Evolutionary conservation across 495 filamentous ascomycete species (phyloP).

Genomic region (Letharia lupina): DNA sequence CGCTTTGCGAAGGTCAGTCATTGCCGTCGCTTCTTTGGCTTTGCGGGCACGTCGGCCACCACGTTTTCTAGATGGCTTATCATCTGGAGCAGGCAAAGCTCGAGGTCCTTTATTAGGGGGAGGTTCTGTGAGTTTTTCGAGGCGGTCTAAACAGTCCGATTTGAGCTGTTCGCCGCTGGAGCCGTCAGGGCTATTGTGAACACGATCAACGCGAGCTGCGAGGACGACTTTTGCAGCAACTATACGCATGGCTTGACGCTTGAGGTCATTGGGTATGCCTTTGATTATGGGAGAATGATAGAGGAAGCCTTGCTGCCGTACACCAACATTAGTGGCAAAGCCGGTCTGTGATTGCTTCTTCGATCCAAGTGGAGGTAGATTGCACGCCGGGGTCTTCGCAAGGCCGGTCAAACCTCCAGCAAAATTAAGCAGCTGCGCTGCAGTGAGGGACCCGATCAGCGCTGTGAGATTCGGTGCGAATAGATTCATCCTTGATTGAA

Average conservation of each 20-base stretch:
- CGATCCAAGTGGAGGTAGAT: slow-evolving; percentile 79
- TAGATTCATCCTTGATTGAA: slow-evolving; percentile 93
- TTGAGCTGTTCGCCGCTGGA: slow-evolving; percentile 77
- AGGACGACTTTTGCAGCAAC: slow-evolving; percentile 89
- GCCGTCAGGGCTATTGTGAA: slow-evolving; percentile 76
- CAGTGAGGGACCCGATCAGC: slow-evolving; percentile 87
- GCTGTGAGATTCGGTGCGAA: slow-evolving; percentile 94
- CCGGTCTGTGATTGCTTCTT: slow-evolving; percentile 76
- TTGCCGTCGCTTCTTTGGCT: slow-evolving; percentile 92
- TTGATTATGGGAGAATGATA: slow-evolving; percentile 85
- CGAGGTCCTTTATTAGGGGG: slow-evolving; percentile 81
- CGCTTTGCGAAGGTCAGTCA: slow-evolving; percentile 94
- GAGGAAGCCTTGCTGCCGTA: slow-evolving; percentile 87
- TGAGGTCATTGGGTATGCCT: slow-evolving; percentile 73
- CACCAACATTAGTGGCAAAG: slow-evolving; percentile 87
- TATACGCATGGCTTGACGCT: slow-evolving; percentile 91
- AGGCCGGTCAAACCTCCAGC: slow-evolving; percentile 81
- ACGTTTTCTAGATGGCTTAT: slow-evolving; percentile 89
- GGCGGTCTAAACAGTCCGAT: slow-evolving; percentile 69
- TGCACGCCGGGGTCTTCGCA: slow-evolving; percentile 87
- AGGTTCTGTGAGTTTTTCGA: slow-evolving; percentile 95
- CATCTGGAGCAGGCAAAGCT: slow-evolving; percentile 87
- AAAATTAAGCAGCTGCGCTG: slow-evolving; percentile 91
- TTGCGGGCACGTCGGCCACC: slow-evolving; percentile 87
- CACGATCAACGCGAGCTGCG: slow-evolving; percentile 78